phyloP scores from a whole-genome alignment of 73 alveolate genomes.

The Paramecium caudatum region DNA sequence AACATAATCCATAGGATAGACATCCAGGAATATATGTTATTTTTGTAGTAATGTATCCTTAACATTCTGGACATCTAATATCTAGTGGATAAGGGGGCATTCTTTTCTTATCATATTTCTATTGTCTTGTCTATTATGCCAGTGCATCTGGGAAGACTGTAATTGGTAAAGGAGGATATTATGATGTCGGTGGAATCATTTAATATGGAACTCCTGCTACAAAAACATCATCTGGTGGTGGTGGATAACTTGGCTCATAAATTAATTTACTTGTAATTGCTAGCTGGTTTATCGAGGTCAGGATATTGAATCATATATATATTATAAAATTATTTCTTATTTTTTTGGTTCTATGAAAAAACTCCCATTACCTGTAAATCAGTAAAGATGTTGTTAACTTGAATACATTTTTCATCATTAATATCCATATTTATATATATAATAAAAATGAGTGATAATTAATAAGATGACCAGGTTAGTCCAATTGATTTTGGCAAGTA shows the following conservation, averaged over 20 bases:
- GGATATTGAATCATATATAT: not conserved
- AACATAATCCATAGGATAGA: conserved; percentile 27
- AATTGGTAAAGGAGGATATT: no score
- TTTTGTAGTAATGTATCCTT: not conserved
- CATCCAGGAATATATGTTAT: conserved; percentile 1
- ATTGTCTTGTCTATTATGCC: no score
- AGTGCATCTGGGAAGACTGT: no score
- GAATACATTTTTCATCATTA: no score
- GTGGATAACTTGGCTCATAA: conserved; percentile 10
- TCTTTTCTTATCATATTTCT: not conserved
- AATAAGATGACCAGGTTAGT: not conserved
- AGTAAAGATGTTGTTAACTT: no score
- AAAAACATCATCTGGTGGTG: not conserved
- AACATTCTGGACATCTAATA: conserved; percentile 38
- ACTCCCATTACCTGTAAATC: no score
- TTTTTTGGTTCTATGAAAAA: no score
- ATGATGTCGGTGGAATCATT: no score
- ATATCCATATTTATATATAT: no score
- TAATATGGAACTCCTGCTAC: no score
- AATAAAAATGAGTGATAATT: conserved; percentile 4
- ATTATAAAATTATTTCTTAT: not conserved
- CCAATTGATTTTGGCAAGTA: conserved; percentile 22
- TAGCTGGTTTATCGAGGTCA: conserved; percentile 18
- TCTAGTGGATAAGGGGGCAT: conserved; percentile 7
- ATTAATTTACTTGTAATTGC: not conserved